Conservation (phyloP, 345 rosid genomes). For the Sonneratia caseolaris region DNA sequence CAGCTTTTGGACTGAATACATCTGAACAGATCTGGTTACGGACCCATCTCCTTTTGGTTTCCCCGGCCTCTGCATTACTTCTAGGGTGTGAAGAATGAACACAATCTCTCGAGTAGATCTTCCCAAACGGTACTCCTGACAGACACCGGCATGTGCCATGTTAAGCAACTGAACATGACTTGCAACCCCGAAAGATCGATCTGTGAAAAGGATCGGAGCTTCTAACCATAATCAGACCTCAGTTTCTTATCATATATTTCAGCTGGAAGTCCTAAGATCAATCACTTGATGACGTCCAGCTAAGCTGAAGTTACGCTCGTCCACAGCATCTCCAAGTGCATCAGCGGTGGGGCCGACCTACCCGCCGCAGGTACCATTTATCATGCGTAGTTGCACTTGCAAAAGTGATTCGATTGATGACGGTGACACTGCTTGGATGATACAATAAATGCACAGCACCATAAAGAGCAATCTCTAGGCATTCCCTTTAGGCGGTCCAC, state of each 20-base stretch:
- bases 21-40: neutral
- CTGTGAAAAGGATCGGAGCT: neutral
- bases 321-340: constrained; percentile 87
- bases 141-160: neutral
- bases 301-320: constrained; percentile 15
- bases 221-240: no score
- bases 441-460: no score
- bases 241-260: no score
- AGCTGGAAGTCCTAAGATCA: no score
- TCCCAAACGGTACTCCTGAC: neutral
- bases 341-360: constrained; percentile 97
- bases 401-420: no score
- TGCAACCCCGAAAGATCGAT: neutral
- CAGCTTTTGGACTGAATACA: neutral
- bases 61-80: neutral
- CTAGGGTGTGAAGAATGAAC: neutral
- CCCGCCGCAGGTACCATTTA: constrained; percentile 65
- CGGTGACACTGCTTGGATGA: no score
- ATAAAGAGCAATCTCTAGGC: no score
- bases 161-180: neutral
- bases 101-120: neutral
- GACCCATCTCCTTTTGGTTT: neutral
- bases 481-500: no score
- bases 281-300: no score
- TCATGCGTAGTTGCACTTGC: no score